Base-by-base conservation (phyloP, 345 rosid genomes). In the Syzygium aromaticum region DNA sequence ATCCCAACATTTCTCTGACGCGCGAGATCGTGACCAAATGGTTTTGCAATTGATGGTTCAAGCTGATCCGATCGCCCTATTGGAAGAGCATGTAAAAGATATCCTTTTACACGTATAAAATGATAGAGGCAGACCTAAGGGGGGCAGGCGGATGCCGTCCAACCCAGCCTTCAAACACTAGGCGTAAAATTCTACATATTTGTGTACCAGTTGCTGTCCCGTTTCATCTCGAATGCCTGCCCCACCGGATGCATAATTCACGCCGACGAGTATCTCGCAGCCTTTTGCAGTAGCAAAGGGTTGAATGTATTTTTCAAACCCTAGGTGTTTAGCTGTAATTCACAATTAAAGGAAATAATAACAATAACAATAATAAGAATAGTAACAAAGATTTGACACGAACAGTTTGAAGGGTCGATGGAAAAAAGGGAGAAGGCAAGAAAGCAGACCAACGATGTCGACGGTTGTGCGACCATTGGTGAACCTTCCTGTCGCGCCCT, bases 161-260 rank as follows among this genome's bases (percentile, higher is more conserved):
- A 67, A 67, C 25, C 25, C 1, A 33, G 7, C 78, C 25, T 19
- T 33, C 80, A 67, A 67, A 17, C 33, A 11, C 46, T 43, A 8
- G 19, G 7, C 13, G 0, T 73, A 73, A 17, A 73, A 33, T 73
- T 73, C 80, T 17, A 73, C 23, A 17, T 17, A 67, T 67, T 8
- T 67, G n/a, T 15, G 21, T 54, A 91, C 94, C 93, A 49, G 51
- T 3, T 87, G 85, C 2, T 14, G 40, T 1, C 93, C 93, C 12
- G 93, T 89, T 87, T 94, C 94, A 16, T 91, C 87, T 0, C 73
- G 93, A 53, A 94, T 93, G 82, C 94, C 94, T 2, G 94, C 91
- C 3, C 92, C 85, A 1, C 92, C 93, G 1, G 96, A 93, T 51
- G 91, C 96, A 80, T 94, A 94, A 59, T 94, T 94, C 30, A 92